These are phyloP conservation scores for Candida mesenterica DNA, from an alignment of 1,139 yeast genomes.

Conservation along the genomic window DNA sequence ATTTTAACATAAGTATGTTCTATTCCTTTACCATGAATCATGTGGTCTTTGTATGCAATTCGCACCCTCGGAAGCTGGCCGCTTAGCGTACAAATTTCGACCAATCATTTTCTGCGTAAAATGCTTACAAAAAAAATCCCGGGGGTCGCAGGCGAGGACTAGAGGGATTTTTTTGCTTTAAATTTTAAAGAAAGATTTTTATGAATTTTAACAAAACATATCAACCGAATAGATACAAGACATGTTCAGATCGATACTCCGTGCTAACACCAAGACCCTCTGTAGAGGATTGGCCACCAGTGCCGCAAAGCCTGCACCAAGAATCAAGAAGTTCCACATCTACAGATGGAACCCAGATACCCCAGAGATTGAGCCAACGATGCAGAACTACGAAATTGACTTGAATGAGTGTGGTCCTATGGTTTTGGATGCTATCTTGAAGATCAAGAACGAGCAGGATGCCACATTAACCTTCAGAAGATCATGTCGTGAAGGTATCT, in stretches of 20 bases:
- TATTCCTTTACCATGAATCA: no score
- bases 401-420: conserved; percentile 94
- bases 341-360: conserved; percentile 99
- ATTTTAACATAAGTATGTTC: no score
- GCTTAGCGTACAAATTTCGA: no score
- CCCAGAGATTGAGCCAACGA: conserved; percentile 87
- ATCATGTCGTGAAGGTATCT: conserved; percentile 98
- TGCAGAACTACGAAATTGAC: conserved; percentile 82
- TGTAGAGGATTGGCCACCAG: conserved; percentile 43
- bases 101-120: no score
- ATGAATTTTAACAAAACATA: no score
- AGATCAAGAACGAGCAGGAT: conserved; percentile 96
- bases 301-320: conserved; percentile 42
- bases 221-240: no score
- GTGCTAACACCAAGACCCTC: conserved; percentile 14
- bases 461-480: conserved; percentile 94
- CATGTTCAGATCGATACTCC: conserved; percentile 24
- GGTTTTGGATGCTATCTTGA: conserved; percentile 92
- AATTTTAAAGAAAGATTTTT: no score
- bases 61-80: no score
- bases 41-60: no score
- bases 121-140: no score
- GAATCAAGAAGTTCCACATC: conserved; percentile 80
- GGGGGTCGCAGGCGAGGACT: no score
- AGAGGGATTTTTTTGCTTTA: no score